Base-by-base conservation (phyloP, 2,329 filamentous ascomycete species). In the Juglanconis sp. region DNA sequence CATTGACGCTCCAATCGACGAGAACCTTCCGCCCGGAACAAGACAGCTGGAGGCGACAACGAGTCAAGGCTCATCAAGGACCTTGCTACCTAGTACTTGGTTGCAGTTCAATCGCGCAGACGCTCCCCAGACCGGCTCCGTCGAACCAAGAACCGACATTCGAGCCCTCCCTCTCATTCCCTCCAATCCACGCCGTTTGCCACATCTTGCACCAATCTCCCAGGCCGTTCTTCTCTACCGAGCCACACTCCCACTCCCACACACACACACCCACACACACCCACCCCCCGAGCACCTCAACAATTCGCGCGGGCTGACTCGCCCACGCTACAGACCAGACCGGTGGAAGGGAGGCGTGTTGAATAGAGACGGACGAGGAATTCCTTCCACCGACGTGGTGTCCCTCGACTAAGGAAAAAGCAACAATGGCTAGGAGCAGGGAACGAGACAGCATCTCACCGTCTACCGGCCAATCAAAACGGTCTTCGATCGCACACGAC, bases 391-490 rank as follows among this genome's bases (percentile, higher is more conserved):
- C 42, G 40, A 30, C 9, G 38, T 40, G 48, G 36, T 49, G 35
- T 32, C 48, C 36, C 31, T n/a, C 24, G 38, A 15, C 34, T 13
- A 36, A 65, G 38, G 54, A 62, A 64, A 47, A 64, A 65, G 59
- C 59, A 65, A 57, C 24, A 32, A 67, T 62, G 64, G 62, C 56
- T 65, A 73, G 75, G 77, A 78, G 79, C 69, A 76, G 72, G 71
- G 78, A 82, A 67, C 70, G 69, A 72, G 79, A 77, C 73, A 73
- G 58, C 61, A 63, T 76, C 73, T 75, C 77, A 66, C 56, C 60
- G 11, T 71, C 74, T 65, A 72, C 73, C 70, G 73, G 74, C 81
- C 81, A 84, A 83, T 83, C 80, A 83, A 83, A 82, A 74, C 78
- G 78, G 32, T 76, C 79, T 68, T 71, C 70, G 61, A 66, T 66